These are phyloP conservation scores for Penicillium sp. DNA, from an alignment of 2,329 filamentous ascomycete species.

Conservation along the genomic window DNA sequence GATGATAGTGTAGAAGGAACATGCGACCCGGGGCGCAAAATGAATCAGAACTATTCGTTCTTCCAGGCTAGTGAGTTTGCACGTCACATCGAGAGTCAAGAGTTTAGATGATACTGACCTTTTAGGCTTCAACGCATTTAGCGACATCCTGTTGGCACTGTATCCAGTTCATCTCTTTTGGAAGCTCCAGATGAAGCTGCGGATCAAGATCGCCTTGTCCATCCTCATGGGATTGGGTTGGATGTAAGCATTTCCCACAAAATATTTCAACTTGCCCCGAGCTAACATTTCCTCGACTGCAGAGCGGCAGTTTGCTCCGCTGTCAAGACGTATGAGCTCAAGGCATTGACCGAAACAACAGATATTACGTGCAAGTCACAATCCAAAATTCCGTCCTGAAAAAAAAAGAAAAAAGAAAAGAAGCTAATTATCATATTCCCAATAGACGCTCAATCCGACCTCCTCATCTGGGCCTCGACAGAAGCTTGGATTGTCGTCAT, in stretches of 20 bases:
- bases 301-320: conserved; percentile 16
- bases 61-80: conserved; percentile 16
- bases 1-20: conserved; percentile 12
- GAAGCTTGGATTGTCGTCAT: conserved; percentile 18
- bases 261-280: too few species aligned
- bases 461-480: conserved; percentile 16
- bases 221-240: conserved; percentile 21
- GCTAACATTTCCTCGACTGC: not conserved
- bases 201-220: conserved; percentile 16
- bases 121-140: conserved; percentile 13
- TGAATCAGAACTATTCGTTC: conserved; percentile 13
- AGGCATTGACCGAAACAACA: conserved; percentile 8
- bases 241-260: conserved; percentile 20
- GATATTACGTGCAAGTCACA: conserved; percentile 13
- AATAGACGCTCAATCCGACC: conserved; percentile 10
- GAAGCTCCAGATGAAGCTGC: conserved; percentile 17
- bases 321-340: conserved; percentile 15
- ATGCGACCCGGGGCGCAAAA: conserved; percentile 11
- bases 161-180: conserved; percentile 21
- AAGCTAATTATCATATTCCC: not conserved
- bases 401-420: not conserved
- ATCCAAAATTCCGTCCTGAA: not conserved
- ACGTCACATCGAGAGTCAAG: not conserved
- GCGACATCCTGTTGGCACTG: conserved; percentile 16
- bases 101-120: not conserved